Evolutionary conservation across 345 rosid species (phyloP), one percentile per base, ranked within the genome.

Genomic region (Heritiera fomes): DNA sequence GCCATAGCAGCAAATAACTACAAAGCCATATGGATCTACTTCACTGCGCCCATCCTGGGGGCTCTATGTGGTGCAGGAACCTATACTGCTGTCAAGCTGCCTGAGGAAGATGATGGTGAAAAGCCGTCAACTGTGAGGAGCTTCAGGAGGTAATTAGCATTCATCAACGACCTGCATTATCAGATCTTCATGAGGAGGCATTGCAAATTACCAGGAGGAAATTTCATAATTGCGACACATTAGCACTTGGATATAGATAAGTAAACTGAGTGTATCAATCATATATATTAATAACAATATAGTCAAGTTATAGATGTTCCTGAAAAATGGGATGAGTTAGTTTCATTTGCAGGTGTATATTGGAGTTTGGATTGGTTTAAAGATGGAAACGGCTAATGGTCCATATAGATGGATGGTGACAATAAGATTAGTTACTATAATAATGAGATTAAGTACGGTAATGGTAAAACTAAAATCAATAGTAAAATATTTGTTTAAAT

Each of bases 1-100:
- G 98, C 98, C 6, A 78, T 93, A 67, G 98, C 95, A 47, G 93
- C 89, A 78, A 94, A 90, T 82, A 95, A 92, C 84, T 95, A 82
- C 85, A 88, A 34, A 83, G 98, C 87, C 58, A 93, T 93, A 78
- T 93, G 97, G 98, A 41, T 93, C 74, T 95, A 95, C 90, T 87
- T 93, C 64, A 91, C 95, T 5, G 95, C 98, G 1, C 97, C 93
- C 0, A 83, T 93, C 43, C 87, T 92, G 2, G 98, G 98, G n/a
- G 92, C 97, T 0, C 80, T 95, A 32, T 86, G 88, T n/a, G 98
- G 98, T 49, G 98, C 98, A 8, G 98, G 93, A 79, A 85, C 87
- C 13, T 95, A 93, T 81, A 83, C 92, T n/a, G 89, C 87, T 0
- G 97, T 93, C 60, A 95, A 91, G 89, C 79, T 92, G 80, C 97